Conservation (phyloP, 306 rosid species). For the Cucurbita argyrosperma region DNA sequence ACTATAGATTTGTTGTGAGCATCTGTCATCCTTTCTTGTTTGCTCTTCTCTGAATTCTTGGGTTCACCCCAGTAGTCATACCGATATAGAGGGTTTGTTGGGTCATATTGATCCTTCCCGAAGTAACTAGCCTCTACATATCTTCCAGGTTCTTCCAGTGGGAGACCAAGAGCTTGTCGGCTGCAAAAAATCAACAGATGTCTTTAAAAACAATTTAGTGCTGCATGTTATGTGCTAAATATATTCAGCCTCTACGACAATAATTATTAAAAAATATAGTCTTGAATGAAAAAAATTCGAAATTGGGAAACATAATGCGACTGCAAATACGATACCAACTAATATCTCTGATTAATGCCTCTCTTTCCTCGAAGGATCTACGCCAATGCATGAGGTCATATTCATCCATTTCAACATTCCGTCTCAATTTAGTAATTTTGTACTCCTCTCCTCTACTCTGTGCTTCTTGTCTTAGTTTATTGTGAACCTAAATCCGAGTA, state of each 20-base stretch:
- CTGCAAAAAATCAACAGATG: conserved; percentile 20
- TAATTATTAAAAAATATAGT: not conserved
- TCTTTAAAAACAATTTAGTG: not conserved
- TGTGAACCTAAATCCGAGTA: conserved; percentile 31
- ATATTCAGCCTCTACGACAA: not conserved
- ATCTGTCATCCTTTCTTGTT: conserved; percentile 53
- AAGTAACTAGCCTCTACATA: conserved; percentile 58
- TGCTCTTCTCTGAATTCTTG: conserved; percentile 86
- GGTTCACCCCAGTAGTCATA: conserved; percentile 97
- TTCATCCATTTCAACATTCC: conserved; percentile 87
- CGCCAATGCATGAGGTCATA: conserved; percentile 88
- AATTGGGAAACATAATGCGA: not conserved
- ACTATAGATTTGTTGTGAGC: conserved; percentile 80
- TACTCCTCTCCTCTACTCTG: conserved; percentile 63
- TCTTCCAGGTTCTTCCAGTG: conserved; percentile 94
- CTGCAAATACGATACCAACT: conserved; percentile 44
- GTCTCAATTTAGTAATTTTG: conserved; percentile 50
- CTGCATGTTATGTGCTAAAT: not conserved
- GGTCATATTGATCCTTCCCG: conserved; percentile 68
- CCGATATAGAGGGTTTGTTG: conserved; percentile 63
- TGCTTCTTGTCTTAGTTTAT: conserved; percentile 43
- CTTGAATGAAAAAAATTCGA: not conserved
- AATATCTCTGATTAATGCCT: conserved; percentile 82
- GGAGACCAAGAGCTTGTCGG: conserved; percentile 73
- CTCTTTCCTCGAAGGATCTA: conserved; percentile 85